These are phyloP conservation scores for Botrytis galanthina DNA, from an alignment of 2,329 filamentous ascomycete species.

Conservation along the genomic window DNA sequence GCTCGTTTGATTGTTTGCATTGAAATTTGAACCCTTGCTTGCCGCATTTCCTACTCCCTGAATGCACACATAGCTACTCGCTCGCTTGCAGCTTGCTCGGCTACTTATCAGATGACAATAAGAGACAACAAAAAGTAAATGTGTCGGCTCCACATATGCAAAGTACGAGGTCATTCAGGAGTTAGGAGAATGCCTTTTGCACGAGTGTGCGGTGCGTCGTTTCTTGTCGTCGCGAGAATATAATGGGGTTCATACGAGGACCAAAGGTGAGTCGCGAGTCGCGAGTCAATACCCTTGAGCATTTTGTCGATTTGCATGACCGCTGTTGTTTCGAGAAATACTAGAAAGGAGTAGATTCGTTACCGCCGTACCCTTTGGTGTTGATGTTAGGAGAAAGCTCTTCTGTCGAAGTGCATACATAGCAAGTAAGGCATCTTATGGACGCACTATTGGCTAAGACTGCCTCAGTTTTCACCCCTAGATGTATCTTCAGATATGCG, in stretches of 20 bases:
- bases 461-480: background rate
- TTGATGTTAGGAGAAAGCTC: background rate
- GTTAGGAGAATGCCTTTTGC: background rate
- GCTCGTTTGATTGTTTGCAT: background rate
- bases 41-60: background rate
- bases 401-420: background rate
- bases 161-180: background rate
- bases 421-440: background rate
- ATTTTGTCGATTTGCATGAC: background rate
- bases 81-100: background rate
- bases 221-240: background rate
- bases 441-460: background rate
- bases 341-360: background rate
- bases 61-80: background rate
- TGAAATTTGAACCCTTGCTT: constrained; percentile 2
- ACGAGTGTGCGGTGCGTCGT: constrained; percentile 2
- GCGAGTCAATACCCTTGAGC: background rate
- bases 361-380: background rate
- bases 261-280: background rate
- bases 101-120: background rate
- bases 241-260: background rate
- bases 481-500: background rate
- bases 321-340: background rate
- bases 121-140: constrained; percentile 6
- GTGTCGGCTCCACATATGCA: constrained; percentile 1